A percentile compares a stretch with the other conserved stretches of the same genome.
phyloP scores from a whole-genome alignment of 2,329 filamentous ascomycete species.

The Xylaria sp. region DNA sequence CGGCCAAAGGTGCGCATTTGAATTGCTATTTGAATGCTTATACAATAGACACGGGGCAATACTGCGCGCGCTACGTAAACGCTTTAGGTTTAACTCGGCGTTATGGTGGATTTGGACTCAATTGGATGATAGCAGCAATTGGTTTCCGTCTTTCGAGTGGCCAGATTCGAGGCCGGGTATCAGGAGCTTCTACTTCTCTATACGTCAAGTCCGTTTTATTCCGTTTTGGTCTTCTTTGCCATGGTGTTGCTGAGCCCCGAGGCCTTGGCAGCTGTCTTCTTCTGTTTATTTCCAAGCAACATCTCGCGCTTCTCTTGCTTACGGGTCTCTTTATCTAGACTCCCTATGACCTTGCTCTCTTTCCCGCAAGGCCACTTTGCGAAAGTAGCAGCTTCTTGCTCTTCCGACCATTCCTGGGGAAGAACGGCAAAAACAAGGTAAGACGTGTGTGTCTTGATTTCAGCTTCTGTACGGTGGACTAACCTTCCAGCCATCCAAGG shows the following conservation, averaged over 20 bases:
- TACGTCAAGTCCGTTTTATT: conserved; percentile 3
- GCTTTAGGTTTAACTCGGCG: no score
- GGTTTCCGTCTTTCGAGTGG: neutral
- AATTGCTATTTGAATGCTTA: neutral
- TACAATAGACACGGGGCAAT: no score
- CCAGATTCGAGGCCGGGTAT: conserved; percentile 4
- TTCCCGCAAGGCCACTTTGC: conserved; percentile 71
- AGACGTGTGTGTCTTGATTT: conserved; percentile 96
- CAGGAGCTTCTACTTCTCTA: neutral
- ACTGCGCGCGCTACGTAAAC: no score
- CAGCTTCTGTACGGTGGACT: conserved; percentile 82
- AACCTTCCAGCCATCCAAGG: conserved; percentile 80
- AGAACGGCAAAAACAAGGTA: conserved; percentile 94
- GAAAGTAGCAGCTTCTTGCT: conserved; percentile 77
- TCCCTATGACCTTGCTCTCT: conserved; percentile 63
- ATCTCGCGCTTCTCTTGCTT: conserved; percentile 67
- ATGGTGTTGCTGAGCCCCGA: conserved; percentile 33
- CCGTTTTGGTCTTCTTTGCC: conserved; percentile 41
- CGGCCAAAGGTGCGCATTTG: neutral
- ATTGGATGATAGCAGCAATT: neutral
- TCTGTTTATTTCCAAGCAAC: conserved; percentile 58
- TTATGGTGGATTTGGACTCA: no score
- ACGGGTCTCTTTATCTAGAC: conserved; percentile 62
- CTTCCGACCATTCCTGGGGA: conserved; percentile 84
- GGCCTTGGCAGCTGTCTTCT: conserved; percentile 47